Percentiles rank a stretch among this genome's conserved stretches.
These are phyloP conservation scores for Candida labiduridarum DNA, from an alignment of 1,139 yeast genomes.

Conservation along the genomic window DNA sequence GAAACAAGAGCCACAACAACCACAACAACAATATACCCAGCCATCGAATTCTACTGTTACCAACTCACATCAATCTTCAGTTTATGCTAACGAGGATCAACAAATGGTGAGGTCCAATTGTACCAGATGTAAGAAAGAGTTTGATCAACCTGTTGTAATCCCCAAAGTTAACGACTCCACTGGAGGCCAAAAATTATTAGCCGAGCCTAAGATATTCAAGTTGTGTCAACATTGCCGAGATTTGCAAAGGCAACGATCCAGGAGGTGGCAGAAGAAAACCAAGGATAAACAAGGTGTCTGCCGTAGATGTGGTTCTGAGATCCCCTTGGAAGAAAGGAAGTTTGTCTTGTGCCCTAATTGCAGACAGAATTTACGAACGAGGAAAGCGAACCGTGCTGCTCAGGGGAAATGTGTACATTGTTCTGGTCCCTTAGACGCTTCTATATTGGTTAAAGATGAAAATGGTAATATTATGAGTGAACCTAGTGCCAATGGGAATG, in stretches of 20 bases:
- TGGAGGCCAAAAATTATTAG: slow-evolving; percentile 28
- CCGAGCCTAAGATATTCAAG: slow-evolving; percentile 53
- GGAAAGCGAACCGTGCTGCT: slow-evolving; percentile 61
- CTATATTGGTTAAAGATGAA: slow-evolving; percentile 30
- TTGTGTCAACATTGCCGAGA: slow-evolving; percentile 67
- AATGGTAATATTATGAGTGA: slow-evolving; percentile 11
- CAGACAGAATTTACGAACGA: slow-evolving; percentile 52
- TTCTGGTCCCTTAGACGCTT: slow-evolving; percentile 57
- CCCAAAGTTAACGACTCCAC: slow-evolving; percentile 29
- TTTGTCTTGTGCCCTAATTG: slow-evolving; percentile 65
- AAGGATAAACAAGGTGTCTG: slow-evolving; percentile 64
- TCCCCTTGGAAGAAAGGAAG: slow-evolving; percentile 51
- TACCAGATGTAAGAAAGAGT: slow-evolving; percentile 61
- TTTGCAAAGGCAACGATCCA: slow-evolving; percentile 60
- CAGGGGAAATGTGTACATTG: slow-evolving; percentile 72
- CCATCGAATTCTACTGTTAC: not conserved
- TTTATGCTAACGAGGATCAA: slow-evolving; percentile 8
- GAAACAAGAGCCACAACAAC: slow-evolving; percentile 1
- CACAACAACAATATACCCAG: not conserved
- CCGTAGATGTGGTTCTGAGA: slow-evolving; percentile 60
- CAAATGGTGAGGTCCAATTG: slow-evolving; percentile 35
- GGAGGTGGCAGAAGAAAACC: slow-evolving; percentile 66
- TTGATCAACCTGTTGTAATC: slow-evolving; percentile 47
- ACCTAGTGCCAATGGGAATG: slow-evolving; percentile 14
- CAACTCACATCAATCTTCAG: not conserved